Evolutionary conservation across 2,329 filamentous ascomycete genomes (phyloP), one percentile per base, ranked within the genome.

Genomic region (Monosporascus sp.): DNA sequence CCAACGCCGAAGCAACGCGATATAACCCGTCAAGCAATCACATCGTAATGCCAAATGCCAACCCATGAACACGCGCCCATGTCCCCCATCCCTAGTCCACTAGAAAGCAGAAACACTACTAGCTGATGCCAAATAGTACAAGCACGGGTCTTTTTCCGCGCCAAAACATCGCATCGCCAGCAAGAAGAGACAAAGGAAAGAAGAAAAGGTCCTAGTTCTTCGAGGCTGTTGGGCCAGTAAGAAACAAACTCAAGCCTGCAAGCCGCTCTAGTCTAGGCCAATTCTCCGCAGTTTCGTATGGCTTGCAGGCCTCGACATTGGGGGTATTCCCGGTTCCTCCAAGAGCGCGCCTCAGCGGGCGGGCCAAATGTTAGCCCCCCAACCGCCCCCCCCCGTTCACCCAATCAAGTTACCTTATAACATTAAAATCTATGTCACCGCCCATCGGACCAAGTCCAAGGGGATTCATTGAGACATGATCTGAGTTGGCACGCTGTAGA

Each of bases 401-500:
- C 27, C 9, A 5, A 17, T 19, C 34, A 57, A 45, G 55, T 56
- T 69, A 74, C 60, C 70, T 62, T 48, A 75, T 34, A 2, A 64
- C 62, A 52, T 69, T 71, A 56, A 74, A 77, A 49, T 76, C 72
- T 56, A 76, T 63, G 7, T 75, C 73, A 2, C 66, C 54, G 5
- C 68, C 69, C 53, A 75, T 64, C 16, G 66, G 64, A 44, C 64
- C 68, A 51, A 76, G 66, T 6, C 66, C 66, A 9, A 75, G 54
- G 1, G 68, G 52, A 40, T 61, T 65, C 59, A 74, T 68, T 2
- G 67, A 48, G 14, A 65, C 67, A 24, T 68, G 69, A 43, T 78
- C 76, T 0, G 73, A 69, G 50, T 72, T 74, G 11, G 71, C 70
- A 40, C 77, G 68, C 53, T 79, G 78, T 2, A 81, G 60, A 1